Evolutionary conservation across 139 green algal genomes (phyloP), one percentile per base, ranked within the genome.

Genomic region (Tetradesmus obliquus): DNA sequence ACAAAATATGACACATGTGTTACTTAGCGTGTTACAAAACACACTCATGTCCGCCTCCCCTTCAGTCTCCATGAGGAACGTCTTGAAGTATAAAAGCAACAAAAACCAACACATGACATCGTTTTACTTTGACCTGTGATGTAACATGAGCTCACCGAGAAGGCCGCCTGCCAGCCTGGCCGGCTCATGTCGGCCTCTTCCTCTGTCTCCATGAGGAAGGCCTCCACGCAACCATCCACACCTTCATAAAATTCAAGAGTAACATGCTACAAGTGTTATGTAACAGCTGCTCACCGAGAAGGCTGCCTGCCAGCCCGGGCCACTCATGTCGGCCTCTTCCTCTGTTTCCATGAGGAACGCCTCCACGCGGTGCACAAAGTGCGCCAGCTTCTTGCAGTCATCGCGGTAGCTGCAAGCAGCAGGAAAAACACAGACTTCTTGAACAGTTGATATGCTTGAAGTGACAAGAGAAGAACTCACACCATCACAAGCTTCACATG

Each of bases 141-240:
- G n/a, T n/a, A n/a, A n/a, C n/a, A n/a, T n/a, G n/a, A n/a, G 1
- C 88, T 79, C 55, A 91, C 88, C 71, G 76, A 53, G 79, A 91
- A 91, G 1, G 88, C 88, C 13, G 88, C 55, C 57, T 91, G 88
- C 88, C 88, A 91, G 22, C 88, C 88, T 3, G 88, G 88, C 6
- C 32, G 9, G 5, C 10, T 87, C 76, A 91, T 87, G 57, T 91
- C 88, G 2, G 55, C 55, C 20, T 91, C 88, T 8, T 91, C 79
- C 20, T 91, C 88, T 13, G 79, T 86, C 10, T 91, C 76, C 15
- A 87, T 58, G 2, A 91, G 55, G 76, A 91, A 86, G 0, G 20
- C 57, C 54, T 91, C 88, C 9, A 86, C 57, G 2, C 88, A n/a
- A n/a, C n/a, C n/a, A n/a, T n/a, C n/a, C n/a, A n/a, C n/a, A n/a